A percentile compares a stretch with the other conserved stretches of the same genome.
These are phyloP conservation scores for Aureobasidium melanogenum DNA, from an alignment of 2,329 filamentous ascomycete species.

Conservation along the genomic window DNA sequence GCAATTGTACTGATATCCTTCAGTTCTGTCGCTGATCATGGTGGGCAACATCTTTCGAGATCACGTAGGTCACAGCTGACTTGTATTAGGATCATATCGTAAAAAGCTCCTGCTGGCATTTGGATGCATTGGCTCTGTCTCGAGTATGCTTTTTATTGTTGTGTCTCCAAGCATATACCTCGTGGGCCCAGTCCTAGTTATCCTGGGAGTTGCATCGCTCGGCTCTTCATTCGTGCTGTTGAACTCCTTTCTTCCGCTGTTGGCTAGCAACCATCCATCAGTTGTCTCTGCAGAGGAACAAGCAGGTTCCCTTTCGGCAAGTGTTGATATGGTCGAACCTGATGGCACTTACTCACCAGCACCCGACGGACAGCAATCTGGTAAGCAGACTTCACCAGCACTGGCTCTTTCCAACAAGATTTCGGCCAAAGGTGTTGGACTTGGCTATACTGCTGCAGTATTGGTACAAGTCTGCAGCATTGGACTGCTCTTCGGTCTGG, in stretches of 20 bases:
- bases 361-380: background rate
- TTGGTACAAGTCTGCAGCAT: conserved; percentile 73
- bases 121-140: conserved; percentile 65
- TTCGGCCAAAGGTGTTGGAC: conserved; percentile 79
- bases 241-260: conserved; percentile 82
- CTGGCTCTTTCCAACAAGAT: conserved; percentile 75
- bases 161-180: conserved; percentile 67
- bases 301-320: background rate
- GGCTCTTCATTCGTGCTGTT: conserved; percentile 93
- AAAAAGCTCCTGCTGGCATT: conserved; percentile 77
- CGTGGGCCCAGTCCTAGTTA: conserved; percentile 68
- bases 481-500: conserved; percentile 53
- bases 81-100: conserved; percentile 49
- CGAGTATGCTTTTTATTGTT: conserved; percentile 74
- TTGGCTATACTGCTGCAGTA: conserved; percentile 77
- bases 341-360: background rate
- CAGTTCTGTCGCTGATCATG: conserved; percentile 86
- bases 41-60: conserved; percentile 28
- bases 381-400: conserved; percentile 44
- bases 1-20: conserved; percentile 85
- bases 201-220: conserved; percentile 81
- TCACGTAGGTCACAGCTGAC: background rate
- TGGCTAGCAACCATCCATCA: conserved; percentile 70
- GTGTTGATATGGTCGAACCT: conserved; percentile 1
- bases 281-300: conserved; percentile 21